Conservation (phyloP, 2,329 filamentous ascomycete genomes). For the Aspergillus tamarii region DNA sequence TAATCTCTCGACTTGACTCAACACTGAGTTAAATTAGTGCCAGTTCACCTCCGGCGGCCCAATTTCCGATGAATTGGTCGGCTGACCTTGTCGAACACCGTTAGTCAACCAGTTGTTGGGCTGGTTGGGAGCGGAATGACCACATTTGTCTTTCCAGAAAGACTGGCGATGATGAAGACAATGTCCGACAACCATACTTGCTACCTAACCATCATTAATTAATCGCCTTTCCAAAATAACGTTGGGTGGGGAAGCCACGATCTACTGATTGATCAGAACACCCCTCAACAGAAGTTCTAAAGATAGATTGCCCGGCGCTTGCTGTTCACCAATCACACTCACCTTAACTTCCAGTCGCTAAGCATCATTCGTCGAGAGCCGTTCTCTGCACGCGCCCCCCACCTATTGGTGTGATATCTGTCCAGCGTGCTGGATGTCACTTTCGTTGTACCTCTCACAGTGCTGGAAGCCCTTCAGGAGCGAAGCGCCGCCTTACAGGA, state of each 20-base stretch:
- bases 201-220: conserved; percentile 4
- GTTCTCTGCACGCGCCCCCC: conserved; percentile 27
- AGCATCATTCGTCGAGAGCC: conserved; percentile 14
- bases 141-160: conserved; percentile 16
- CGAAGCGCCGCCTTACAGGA: conserved; percentile 23
- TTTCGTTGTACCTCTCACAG: conserved; percentile 17
- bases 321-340: conserved; percentile 26
- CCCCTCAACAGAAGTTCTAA: conserved; percentile 26
- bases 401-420: conserved; percentile 21
- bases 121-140: conserved; percentile 11
- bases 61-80: conserved; percentile 15
- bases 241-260: neutral
- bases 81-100: conserved; percentile 12
- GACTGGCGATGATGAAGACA: neutral
- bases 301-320: conserved; percentile 36
- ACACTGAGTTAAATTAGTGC: neutral
- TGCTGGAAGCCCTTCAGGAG: conserved; percentile 11
- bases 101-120: neutral
- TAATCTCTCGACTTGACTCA: neutral
- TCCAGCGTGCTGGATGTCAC: conserved; percentile 4
- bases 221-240: conserved; percentile 1
- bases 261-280: neutral
- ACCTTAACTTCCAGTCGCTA: conserved; percentile 16
- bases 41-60: conserved; percentile 4
- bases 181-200: neutral